Percentiles rank a stretch among this genome's conserved stretches.
Evolutionary conservation across 2,329 filamentous ascomycete species (phyloP).

Genomic region (Cordyceps javanica): DNA sequence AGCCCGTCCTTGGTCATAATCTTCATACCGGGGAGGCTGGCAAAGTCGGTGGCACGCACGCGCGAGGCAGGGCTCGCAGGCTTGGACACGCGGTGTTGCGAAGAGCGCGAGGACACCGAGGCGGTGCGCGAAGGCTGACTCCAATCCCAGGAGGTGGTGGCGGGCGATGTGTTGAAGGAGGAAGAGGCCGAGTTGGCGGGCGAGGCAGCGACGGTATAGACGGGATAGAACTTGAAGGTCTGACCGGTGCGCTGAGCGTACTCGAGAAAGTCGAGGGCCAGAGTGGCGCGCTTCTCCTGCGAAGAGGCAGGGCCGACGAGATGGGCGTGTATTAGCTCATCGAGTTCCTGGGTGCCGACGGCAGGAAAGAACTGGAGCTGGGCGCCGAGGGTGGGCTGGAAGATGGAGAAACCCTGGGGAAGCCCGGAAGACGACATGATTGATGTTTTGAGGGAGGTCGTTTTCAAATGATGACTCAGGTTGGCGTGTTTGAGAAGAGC

Average conservation of each 20-base stretch:
- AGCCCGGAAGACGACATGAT: constrained; percentile 25
- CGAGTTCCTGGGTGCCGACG: constrained; percentile 55
- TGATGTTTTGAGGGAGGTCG: not conserved
- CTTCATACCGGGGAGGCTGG: constrained; percentile 56
- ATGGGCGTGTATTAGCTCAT: constrained; percentile 53
- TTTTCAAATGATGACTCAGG: not conserved
- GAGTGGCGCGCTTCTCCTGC: constrained; percentile 51
- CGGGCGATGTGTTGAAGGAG: constrained; percentile 43
- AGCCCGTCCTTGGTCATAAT: constrained; percentile 58
- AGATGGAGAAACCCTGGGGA: constrained; percentile 51
- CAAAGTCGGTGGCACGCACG: constrained; percentile 38
- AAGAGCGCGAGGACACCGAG: constrained; percentile 25
- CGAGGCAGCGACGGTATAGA: constrained; percentile 37
- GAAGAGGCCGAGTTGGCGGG: constrained; percentile 44
- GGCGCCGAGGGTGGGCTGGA: constrained; percentile 50
- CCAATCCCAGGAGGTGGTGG: constrained; percentile 44
- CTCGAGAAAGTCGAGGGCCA: constrained; percentile 56
- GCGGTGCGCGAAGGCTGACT: constrained; percentile 25
- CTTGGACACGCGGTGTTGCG: constrained; percentile 23
- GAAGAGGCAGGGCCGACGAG: constrained; percentile 46
- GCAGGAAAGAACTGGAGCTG: constrained; percentile 61
- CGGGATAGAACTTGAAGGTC: constrained; percentile 55
- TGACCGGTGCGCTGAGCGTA: constrained; percentile 48
- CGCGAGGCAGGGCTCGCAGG: constrained; percentile 20
- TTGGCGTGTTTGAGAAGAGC: not conserved